phyloP scores from a whole-genome alignment of 208 protist genomes.

The Herpetomonas tarakana region DNA sequence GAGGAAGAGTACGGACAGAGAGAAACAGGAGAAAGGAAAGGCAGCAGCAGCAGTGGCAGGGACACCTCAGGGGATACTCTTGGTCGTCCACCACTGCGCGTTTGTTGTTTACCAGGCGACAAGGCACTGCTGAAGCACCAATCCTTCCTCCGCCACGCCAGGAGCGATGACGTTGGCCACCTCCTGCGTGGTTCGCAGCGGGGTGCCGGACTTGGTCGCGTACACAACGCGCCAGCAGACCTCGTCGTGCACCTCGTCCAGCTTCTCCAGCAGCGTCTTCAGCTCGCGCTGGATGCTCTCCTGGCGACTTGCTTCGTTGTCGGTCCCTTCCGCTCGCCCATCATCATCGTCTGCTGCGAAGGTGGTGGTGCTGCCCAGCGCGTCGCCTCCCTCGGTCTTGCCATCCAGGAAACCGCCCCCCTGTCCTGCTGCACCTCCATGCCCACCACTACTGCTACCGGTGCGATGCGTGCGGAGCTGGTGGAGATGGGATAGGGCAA shows the following conservation, averaged over 20 bases:
- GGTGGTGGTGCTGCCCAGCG: no score
- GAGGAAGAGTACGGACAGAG: no score
- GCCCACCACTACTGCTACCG: no score
- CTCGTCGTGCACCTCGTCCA: conserved; percentile 17
- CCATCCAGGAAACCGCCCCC: no score
- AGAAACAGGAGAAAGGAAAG: no score
- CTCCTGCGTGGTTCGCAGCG: conserved; percentile 58
- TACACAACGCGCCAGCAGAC: conserved; percentile 67
- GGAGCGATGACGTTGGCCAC: conserved; percentile 41
- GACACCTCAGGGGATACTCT: no score
- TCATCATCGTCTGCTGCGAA: background rate
- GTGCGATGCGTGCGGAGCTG: background rate
- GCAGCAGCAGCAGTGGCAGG: no score
- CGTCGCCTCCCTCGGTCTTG: background rate
- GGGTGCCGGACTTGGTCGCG: conserved; percentile 31
- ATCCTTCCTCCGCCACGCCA: conserved; percentile 61
- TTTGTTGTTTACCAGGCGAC: conserved; percentile 53
- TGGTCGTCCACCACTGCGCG: conserved; percentile 99
- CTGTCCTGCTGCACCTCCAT: no score
- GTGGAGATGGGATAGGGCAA: conserved; percentile 1
- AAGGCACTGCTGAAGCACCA: conserved; percentile 78
- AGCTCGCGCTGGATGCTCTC: background rate
- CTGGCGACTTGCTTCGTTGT: no score
- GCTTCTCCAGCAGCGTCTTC: conserved; percentile 6
- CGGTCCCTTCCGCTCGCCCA: background rate